These are phyloP conservation scores for Haplosporangium sp. DNA, from an alignment of 371 early-diverging fungal species.

Conservation along the genomic window DNA sequence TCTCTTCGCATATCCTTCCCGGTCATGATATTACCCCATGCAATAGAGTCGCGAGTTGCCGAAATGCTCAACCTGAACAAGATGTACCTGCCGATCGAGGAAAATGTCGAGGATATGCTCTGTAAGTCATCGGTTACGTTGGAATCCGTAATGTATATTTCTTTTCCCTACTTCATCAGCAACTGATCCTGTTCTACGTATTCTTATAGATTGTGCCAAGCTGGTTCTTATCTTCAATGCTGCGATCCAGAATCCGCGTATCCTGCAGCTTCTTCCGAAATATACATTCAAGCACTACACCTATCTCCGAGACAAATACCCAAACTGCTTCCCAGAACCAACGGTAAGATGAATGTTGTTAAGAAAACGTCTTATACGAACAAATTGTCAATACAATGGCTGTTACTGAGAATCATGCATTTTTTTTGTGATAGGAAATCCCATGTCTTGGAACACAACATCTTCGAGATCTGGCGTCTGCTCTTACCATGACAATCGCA, in stretches of 20 bases:
- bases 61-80: slow-evolving; percentile 71
- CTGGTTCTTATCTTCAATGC: slow-evolving; percentile 81
- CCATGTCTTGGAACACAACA: slow-evolving; percentile 51
- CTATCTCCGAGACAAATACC: slow-evolving; percentile 78
- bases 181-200: background rate
- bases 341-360: slow-evolving; percentile 42
- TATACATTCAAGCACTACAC: slow-evolving; percentile 78
- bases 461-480: slow-evolving; percentile 41
- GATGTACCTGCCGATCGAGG: slow-evolving; percentile 75
- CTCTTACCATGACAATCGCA: slow-evolving; percentile 44
- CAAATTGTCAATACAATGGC: background rate
- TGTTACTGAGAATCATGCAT: background rate
- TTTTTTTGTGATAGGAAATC: slow-evolving; percentile 29
- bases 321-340: slow-evolving; percentile 72
- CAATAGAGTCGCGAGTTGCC: slow-evolving; percentile 58
- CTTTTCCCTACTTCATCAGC: background rate
- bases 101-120: slow-evolving; percentile 69
- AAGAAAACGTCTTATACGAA: too few species aligned
- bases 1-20: too few species aligned
- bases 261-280: slow-evolving; percentile 69
- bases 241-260: slow-evolving; percentile 57
- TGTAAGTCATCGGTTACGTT: slow-evolving; percentile 56
- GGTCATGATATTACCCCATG: background rate
- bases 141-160: background rate
- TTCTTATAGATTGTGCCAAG: slow-evolving; percentile 68